Percentiles rank a stretch among this genome's conserved stretches.
phyloP scores from a whole-genome alignment of 257 asterid genomes.

The Solanum chmielewskii region DNA sequence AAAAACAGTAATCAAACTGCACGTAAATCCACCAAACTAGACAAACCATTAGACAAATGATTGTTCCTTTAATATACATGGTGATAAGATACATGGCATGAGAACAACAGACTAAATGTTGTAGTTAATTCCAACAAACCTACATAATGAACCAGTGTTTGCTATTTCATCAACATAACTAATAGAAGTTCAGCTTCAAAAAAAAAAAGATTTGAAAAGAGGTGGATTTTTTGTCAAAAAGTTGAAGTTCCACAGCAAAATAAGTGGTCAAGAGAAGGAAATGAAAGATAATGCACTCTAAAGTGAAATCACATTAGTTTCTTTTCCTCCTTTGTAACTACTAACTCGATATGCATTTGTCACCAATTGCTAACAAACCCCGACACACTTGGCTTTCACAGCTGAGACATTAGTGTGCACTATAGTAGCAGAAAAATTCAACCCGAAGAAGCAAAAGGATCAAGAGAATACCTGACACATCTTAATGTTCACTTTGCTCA shows the following conservation, averaged over 20 bases:
- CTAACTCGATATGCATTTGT: not conserved
- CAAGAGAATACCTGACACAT: conserved; percentile 61
- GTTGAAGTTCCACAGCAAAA: not conserved
- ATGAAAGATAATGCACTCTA: not conserved
- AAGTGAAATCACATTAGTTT: not conserved
- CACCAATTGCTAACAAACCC: not conserved
- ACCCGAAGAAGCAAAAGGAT: not conserved
- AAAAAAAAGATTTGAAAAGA: not conserved
- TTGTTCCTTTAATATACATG: not conserved
- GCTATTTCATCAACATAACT: not conserved
- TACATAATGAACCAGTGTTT: not conserved
- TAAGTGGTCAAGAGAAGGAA: not conserved
- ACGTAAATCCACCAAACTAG: not conserved
- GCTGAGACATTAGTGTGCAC: not conserved
- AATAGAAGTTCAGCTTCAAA: not conserved
- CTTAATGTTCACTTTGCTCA: conserved; percentile 84
- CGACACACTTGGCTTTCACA: not conserved
- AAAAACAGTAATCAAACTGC: not conserved
- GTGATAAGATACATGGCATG: not conserved
- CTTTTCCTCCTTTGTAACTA: not conserved
- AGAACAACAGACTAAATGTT: not conserved
- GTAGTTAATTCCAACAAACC: not conserved
- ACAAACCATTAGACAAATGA: not conserved
- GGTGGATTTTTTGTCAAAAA: not conserved
- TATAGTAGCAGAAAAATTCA: not conserved